Evolutionary conservation across 495 filamentous ascomycete genomes (phyloP).

Genomic region (Trypethelium eluteriae): DNA sequence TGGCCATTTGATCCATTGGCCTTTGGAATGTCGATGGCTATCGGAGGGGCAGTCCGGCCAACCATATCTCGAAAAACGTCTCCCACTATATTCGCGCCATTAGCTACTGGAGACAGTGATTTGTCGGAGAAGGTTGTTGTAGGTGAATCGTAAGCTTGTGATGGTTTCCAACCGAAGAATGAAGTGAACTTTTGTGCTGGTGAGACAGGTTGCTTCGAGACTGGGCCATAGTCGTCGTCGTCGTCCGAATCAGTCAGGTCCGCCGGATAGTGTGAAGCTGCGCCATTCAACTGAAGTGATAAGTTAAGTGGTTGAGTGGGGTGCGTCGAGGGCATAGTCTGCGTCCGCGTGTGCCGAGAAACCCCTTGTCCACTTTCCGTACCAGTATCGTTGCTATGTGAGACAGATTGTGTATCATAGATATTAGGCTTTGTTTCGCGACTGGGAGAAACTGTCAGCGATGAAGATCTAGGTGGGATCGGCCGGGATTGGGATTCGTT

Average conservation of each 20-base stretch:
- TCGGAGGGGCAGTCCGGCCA: constrained; percentile 35
- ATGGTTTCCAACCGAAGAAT: constrained; percentile 63
- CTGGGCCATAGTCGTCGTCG: constrained; percentile 26
- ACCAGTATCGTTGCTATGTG: neutral
- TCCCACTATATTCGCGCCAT: constrained; percentile 19
- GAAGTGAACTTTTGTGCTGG: constrained; percentile 57
- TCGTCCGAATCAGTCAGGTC: constrained; percentile 23
- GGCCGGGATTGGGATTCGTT: constrained; percentile 1
- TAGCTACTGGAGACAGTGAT: constrained; percentile 45
- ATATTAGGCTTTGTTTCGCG: neutral
- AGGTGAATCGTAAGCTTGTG: constrained; percentile 49
- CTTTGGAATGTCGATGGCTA: constrained; percentile 34
- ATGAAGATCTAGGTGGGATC: neutral
- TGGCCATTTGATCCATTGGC: constrained; percentile 27
- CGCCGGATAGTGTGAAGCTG: constrained; percentile 25
- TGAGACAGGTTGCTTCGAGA: constrained; percentile 47
- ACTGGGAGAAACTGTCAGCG: neutral
- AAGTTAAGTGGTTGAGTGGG: constrained; percentile 25
- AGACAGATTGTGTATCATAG: constrained; percentile 2
- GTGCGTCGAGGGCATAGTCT: constrained; percentile 34
- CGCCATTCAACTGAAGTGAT: constrained; percentile 30
- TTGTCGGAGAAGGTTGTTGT: constrained; percentile 58
- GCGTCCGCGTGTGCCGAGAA: constrained; percentile 24
- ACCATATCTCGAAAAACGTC: constrained; percentile 31
- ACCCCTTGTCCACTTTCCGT: constrained; percentile 19